Evolutionary conservation across 495 filamentous ascomycete genomes (phyloP), one percentile per base, ranked within the genome.

Genomic region (Cercophora scortea): DNA sequence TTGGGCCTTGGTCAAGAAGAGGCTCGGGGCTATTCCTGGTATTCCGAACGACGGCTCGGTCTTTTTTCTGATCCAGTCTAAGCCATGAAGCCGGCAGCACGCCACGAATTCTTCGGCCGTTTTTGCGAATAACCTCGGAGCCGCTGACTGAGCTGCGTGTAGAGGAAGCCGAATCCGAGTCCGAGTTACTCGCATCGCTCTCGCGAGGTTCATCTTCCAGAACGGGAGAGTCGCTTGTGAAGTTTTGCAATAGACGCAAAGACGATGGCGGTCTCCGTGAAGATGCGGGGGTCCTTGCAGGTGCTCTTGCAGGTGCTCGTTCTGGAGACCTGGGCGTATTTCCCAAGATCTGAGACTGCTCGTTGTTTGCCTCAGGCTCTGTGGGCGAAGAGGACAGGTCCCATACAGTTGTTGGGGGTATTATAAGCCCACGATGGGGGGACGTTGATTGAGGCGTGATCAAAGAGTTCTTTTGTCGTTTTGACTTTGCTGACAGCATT

Each of bases 61-160:
- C 47, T 25, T 64, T 56, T 52, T 67, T 65, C 48, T 73, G 70
- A 58, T 95, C 84, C 39, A 97, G 72, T 56, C 87, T 81, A 42
- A 94, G 75, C 85, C 87, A 95, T 4, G 92, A 96, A 6, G 92
- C 92, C 36, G 92, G 91, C 42, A 97, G 77, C 13, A 96, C 90
- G 36, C 91, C 91, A 49, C 82, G 83, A 42, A 92, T 92, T 52
- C 70, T 81, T 35, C 67, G 71, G 12, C 62, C 64, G 44, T 75
- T 69, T 39, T 56, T 60, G 12, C 70, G 75, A 19, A 76, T 60
- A 16, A 68, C 57, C 17, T 78, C 69, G 0, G 71, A 68, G 8
- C 76, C 77, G 40, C 69, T 73, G n/a, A 63, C 66, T 7, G 66
- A 67, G 33, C 51, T 51, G 39, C 57, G 33, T 8, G 18, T 41